Base-by-base conservation (phyloP, 768 basidiomycete genomes). In the Sarcomyxa edulis region DNA sequence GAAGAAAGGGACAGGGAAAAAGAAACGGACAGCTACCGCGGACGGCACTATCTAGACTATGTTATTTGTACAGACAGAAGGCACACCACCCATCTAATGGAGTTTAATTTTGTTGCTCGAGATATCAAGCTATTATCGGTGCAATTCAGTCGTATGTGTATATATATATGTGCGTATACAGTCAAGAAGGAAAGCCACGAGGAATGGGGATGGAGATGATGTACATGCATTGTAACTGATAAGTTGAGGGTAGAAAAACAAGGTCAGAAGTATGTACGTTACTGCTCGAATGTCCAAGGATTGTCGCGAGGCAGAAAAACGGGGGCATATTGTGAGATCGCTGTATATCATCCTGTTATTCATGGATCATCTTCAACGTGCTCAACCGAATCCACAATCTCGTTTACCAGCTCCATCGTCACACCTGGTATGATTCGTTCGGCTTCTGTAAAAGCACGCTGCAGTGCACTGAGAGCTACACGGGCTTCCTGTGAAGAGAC, bases 341-440 rank as follows among this genome's bases (percentile, higher is more conserved):
- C 19, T 33, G 16, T 31, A 7, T 30, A 23, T 23, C 29, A 21
- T 20, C 34, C 16, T 35, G 11, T 3, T 22, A 45, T 44, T 68
- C 61, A 80, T 60, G 68, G 72, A 30, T 81, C 79, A 19, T 90
- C 89, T 46, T 89, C 87, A 26, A 92, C 87, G 47, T 84, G 87
- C 55, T 93, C 89, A 12, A 93, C 89, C 10, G 88, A 90, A 56
- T 93, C 89, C 16, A 92, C 88, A 47, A 93, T 91, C 63, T 96
- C 94, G 53, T 90, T 87, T 38, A 96, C 87, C 34, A 97, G 71
- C 44, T 95, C 95, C 63, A 87, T 67, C 16, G 92, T 88, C 21
- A 99, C 82, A 4, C 96, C 96, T 6, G 96, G 96, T 49, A 98
- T 96, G 40, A 91, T 84, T 43, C 87, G 74, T 64, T 99, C 96